Conservation (phyloP, 768 basidiomycete species). For the Auriculariales sp. region DNA sequence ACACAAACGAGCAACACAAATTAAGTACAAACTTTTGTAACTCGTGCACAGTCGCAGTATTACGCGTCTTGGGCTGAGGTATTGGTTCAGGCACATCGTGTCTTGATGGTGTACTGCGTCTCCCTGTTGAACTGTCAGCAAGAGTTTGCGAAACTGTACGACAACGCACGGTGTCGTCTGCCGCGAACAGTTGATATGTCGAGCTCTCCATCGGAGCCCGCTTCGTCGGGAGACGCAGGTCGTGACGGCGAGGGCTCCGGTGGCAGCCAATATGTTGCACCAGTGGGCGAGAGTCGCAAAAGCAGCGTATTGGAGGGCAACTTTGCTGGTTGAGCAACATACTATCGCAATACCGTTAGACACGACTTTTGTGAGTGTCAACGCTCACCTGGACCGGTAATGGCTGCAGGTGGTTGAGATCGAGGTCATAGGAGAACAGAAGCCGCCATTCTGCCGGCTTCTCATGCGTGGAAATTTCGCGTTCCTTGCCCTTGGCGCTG, state of each 20-base stretch:
- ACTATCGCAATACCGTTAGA: neutral
- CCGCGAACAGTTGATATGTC: conserved; percentile 15
- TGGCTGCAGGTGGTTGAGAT: conserved; percentile 40
- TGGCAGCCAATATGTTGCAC: conserved; percentile 45
- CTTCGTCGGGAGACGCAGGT: conserved; percentile 48
- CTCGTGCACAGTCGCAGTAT: conserved; percentile 51
- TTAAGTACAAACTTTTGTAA: conserved; percentile 44
- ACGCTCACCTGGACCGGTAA: conserved; percentile 46
- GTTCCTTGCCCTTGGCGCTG: conserved; percentile 35
- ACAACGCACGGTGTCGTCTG: neutral
- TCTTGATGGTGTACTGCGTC: too few relatives aligned
- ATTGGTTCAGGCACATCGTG: too few relatives aligned
- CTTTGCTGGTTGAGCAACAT: conserved; percentile 18
- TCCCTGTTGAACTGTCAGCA: too few relatives aligned
- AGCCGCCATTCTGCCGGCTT: conserved; percentile 58
- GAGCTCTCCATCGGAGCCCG: conserved; percentile 59
- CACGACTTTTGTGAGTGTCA: neutral
- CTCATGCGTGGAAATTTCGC: conserved; percentile 15
- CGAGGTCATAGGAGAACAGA: conserved; percentile 53
- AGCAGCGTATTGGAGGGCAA: conserved; percentile 66
- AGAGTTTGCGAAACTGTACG: neutral
- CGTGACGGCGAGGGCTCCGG: conserved; percentile 19
- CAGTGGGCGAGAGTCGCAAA: conserved; percentile 46
- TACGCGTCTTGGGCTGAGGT: conserved; percentile 14
- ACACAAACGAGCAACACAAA: neutral